Percentiles rank a stretch among this genome's conserved stretches.
These are phyloP conservation scores for Sclerotinia nivalis DNA, from an alignment of 2,329 filamentous ascomycete species.

Conservation along the genomic window DNA sequence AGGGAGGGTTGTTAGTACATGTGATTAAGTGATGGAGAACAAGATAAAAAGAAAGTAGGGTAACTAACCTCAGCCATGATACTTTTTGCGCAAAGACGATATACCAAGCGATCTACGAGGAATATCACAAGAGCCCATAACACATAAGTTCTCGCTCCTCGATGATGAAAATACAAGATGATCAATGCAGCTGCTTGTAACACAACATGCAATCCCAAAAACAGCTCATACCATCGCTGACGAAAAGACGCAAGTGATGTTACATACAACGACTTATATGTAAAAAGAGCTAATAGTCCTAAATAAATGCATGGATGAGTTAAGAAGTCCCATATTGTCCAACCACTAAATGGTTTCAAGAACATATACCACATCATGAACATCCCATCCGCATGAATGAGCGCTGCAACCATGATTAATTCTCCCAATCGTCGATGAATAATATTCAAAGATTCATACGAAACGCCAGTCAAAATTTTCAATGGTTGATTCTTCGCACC, in stretches of 20 bases:
- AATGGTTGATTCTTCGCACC: conserved; percentile 68
- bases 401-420: conserved; percentile 58
- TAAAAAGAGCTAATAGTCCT: conserved; percentile 55
- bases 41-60: too few relatives aligned
- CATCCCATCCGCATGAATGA: conserved; percentile 58
- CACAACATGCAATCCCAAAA: conserved; percentile 58
- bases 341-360: conserved; percentile 52
- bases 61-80: conserved; percentile 48
- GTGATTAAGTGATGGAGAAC: background rate
- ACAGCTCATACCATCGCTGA: conserved; percentile 62
- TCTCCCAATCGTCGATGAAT: conserved; percentile 65
- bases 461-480: conserved; percentile 60
- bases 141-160: conserved; percentile 54
- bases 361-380: conserved; percentile 54
- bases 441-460: conserved; percentile 66
- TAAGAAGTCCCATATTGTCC: conserved; percentile 53
- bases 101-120: conserved; percentile 46
- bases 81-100: conserved; percentile 55
- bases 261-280: conserved; percentile 62
- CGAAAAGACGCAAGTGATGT: conserved; percentile 62
- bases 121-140: conserved; percentile 42
- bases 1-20: background rate
- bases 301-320: conserved; percentile 53
- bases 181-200: conserved; percentile 56
- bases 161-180: conserved; percentile 62